Percentiles rank a stretch among this genome's conserved stretches.
Evolutionary conservation across 805 yeast genomes (phyloP).

Genomic region (Candida ulmi): DNA sequence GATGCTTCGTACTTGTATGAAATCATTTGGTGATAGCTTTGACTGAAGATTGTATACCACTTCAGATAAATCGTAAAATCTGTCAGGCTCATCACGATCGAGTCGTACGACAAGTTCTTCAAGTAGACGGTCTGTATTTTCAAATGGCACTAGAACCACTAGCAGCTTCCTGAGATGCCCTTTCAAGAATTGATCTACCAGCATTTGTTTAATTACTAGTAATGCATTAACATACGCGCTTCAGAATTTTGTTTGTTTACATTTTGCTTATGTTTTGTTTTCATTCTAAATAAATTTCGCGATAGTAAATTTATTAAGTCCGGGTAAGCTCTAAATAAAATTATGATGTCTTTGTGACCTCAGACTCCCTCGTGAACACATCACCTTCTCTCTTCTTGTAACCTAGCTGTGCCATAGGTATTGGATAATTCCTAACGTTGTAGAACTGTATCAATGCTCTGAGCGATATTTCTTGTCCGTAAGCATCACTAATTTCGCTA

Average conservation of each 20-base stretch:
- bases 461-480: conserved; percentile 80
- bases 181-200: not conserved
- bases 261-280: not conserved
- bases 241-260: not conserved
- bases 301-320: no score
- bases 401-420: conserved; percentile 50
- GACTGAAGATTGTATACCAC: conserved; percentile 2
- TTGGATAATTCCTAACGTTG: conserved; percentile 53
- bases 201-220: not conserved
- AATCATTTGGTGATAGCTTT: conserved; percentile 8
- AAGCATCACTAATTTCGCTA: conserved; percentile 67
- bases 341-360: no score
- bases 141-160: conserved; percentile 2
- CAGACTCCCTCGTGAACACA: conserved; percentile 13
- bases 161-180: not conserved
- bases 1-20: conserved; percentile 30
- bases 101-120: conserved; percentile 17
- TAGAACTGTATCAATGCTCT: conserved; percentile 75
- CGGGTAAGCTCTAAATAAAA: no score
- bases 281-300: not conserved
- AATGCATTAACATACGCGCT: not conserved
- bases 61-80: conserved; percentile 1
- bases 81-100: conserved; percentile 7
- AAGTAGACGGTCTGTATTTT: conserved; percentile 9
- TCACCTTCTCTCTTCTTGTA: conserved; percentile 38